A percentile compares a stretch with the other conserved stretches of the same genome.
Conservation (phyloP, 176 grass and related monocot species). For the Carex cristatella region DNA sequence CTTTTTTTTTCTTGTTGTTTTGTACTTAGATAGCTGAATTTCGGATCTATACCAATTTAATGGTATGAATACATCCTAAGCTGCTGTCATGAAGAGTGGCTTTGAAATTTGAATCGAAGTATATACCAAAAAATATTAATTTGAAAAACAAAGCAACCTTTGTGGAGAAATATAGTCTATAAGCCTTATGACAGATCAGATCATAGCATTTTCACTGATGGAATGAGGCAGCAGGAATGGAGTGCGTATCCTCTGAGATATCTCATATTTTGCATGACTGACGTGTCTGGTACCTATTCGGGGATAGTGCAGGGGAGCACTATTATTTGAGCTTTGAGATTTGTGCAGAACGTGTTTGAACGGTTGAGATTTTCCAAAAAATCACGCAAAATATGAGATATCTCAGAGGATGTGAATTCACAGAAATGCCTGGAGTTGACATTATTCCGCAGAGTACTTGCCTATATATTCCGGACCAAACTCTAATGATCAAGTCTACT, state of each 20-base stretch:
- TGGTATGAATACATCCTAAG: background rate
- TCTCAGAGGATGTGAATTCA: too few relatives aligned
- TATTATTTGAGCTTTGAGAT: too few relatives aligned
- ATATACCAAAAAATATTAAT: background rate
- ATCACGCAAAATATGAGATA: too few relatives aligned
- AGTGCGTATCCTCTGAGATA: too few relatives aligned
- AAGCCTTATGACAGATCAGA: background rate
- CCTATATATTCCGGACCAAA: background rate
- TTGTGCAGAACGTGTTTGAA: too few relatives aligned
- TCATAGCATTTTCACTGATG: background rate
- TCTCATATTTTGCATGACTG: too few relatives aligned
- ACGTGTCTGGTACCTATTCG: too few relatives aligned
- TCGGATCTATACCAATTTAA: background rate
- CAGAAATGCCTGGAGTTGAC: background rate
- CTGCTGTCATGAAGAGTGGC: background rate
- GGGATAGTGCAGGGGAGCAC: too few relatives aligned
- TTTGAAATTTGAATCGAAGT: background rate
- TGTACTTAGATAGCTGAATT: background rate
- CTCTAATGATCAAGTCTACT: background rate
- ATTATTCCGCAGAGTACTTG: background rate
- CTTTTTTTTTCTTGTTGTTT: background rate
- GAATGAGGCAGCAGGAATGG: background rate
- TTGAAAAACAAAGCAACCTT: background rate
- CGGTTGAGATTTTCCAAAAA: too few relatives aligned
- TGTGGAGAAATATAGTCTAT: background rate